These are phyloP conservation scores for Phytophthora hybrid DNA, from an alignment of 352 stramenopile species.

Conservation along the genomic window DNA sequence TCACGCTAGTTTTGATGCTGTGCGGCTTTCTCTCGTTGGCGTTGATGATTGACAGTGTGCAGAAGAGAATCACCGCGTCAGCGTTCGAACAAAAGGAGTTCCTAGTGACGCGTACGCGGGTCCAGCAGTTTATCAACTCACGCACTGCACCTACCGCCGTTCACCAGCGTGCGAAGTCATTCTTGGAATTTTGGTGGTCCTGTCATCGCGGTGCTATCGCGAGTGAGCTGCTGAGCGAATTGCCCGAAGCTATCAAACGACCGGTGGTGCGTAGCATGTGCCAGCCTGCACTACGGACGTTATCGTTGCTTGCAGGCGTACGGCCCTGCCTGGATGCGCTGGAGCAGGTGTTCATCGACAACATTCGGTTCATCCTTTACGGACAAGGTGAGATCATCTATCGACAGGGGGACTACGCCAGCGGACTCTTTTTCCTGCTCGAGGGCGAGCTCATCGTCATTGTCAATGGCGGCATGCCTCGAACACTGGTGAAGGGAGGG, in stretches of 20 bases:
- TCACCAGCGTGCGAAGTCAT: conserved; percentile 61
- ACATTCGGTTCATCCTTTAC: conserved; percentile 62
- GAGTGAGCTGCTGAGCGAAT: conserved; percentile 54
- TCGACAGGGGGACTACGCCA: conserved; percentile 66
- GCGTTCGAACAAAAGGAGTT: conserved; percentile 75
- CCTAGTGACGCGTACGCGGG: conserved; percentile 56
- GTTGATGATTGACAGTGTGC: conserved; percentile 50
- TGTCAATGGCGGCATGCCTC: conserved; percentile 38
- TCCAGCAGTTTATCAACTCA: conserved; percentile 62
- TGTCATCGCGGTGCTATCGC: conserved; percentile 61
- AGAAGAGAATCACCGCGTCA: conserved; percentile 57
- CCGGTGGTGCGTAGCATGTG: conserved; percentile 63
- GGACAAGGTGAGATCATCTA: conserved; percentile 72
- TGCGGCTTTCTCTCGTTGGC: conserved; percentile 53
- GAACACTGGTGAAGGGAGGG: conserved; percentile 50
- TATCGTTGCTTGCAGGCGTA: conserved; percentile 50
- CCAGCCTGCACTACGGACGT: conserved; percentile 52
- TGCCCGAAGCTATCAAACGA: conserved; percentile 60
- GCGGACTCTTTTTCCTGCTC: conserved; percentile 64
- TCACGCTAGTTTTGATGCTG: conserved; percentile 56
- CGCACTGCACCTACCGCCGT: conserved; percentile 51
- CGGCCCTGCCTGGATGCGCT: conserved; percentile 43
- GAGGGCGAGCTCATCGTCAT: conserved; percentile 66
- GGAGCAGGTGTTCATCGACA: conserved; percentile 60
- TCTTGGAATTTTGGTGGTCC: conserved; percentile 78